Evolutionary conservation across 345 rosid genomes (phyloP), one percentile per base, ranked within the genome.

Genomic region (Salix suchowensis): DNA sequence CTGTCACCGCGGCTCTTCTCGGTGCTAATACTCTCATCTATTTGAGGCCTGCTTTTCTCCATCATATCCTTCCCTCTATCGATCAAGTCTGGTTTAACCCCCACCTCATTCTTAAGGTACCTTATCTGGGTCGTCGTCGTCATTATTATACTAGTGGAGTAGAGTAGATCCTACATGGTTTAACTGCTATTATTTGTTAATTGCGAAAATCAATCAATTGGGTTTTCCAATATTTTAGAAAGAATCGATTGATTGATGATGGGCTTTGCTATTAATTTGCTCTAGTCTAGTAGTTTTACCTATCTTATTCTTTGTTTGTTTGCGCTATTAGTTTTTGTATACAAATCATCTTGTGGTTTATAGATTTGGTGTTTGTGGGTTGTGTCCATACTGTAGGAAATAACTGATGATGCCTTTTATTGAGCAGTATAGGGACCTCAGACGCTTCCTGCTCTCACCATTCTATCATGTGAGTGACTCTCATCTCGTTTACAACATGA

Each of bases 401-500:
- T 46, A 46, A 46, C 16, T 46, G 16, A 40, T 40, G 44, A 40
- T 40, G 6, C 37, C 15, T 61, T 46, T 46, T 46, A 12, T 46
- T 46, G 50, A 13, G 50, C 94, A 96, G 98, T 70, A 93, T 77
- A 80, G 82, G 89, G 97, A 93, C 64, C 73, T 84, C 64, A 92
- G 84, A 83, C 92, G 99, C 68, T 91, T 93, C 80, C 88, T 93
- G 75, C 77, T 96, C 74, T 96, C 99, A 1, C 81, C 97, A 50
- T 92, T 96, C 74, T 96, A 93, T 86, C 99, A 96, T 80, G 77
- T 87, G 6, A 87, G 89, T 28, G 99, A 96, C 71, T 82, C 97
- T 52, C 99, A 96, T 85, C 80, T 96, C 50, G 85, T 89, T 36
- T 96, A 88, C 89, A 96, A 96, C 84, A 93, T 96, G 99, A 87